These are phyloP conservation scores for Mangifera indica DNA, from an alignment of 345 rosid genomes.

Conservation along the genomic window DNA sequence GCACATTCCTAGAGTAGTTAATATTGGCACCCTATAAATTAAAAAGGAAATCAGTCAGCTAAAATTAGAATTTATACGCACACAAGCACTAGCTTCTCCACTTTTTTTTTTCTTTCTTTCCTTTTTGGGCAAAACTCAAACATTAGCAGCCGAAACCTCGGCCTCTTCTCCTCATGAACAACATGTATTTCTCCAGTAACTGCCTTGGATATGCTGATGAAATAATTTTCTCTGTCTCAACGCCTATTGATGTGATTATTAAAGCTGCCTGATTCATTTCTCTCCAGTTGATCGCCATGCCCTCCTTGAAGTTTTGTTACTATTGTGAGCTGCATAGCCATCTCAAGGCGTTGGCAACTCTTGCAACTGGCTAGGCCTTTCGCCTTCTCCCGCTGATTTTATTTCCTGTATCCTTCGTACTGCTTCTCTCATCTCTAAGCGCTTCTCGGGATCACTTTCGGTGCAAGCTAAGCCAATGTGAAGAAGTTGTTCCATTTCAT, in stretches of 20 bases:
- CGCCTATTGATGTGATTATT: neutral
- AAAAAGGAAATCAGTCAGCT: conserved; percentile 7
- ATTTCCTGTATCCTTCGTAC: conserved; percentile 44
- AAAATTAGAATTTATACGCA: conserved; percentile 5
- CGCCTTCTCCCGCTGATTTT: conserved; percentile 30
- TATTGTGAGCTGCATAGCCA: conserved; percentile 20
- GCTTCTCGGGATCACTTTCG: conserved; percentile 37
- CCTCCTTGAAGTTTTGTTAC: neutral
- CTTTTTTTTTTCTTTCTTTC: too few species aligned
- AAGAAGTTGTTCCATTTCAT: conserved; percentile 50
- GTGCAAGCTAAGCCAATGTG: conserved; percentile 58
- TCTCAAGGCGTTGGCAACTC: conserved; percentile 24
- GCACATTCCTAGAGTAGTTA: neutral
- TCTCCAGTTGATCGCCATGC: neutral
- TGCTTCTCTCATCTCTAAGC: conserved; percentile 58
- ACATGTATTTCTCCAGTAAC: neutral
- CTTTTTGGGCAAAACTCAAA: neutral
- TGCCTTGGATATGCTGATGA: conserved; percentile 9
- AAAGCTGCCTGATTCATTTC: neutral
- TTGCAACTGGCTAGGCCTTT: conserved; percentile 26
- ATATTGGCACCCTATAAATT: neutral
- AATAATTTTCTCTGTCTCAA: neutral
- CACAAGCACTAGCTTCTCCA: neutral
- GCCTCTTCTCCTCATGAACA: neutral
- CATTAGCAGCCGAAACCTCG: neutral